phyloP scores from a whole-genome alignment of 106 monocot species.

The Allium sativum region DNA sequence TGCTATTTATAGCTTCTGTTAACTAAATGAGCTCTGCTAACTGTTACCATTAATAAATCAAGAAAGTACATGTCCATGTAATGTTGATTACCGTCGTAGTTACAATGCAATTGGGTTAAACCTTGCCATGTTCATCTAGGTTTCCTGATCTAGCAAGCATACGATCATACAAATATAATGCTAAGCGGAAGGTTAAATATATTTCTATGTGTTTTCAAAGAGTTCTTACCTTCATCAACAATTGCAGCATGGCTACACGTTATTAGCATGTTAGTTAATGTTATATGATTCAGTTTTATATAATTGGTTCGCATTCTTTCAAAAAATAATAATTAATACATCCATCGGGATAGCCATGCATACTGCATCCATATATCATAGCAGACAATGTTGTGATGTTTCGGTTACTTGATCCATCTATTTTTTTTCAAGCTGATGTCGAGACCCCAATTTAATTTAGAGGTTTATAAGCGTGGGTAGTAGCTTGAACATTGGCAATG shows the following conservation, averaged over 20 bases:
- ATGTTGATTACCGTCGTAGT: too few species aligned
- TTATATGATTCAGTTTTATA: conserved; percentile 31
- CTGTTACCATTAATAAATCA: not conserved
- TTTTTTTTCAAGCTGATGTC: conserved; percentile 17
- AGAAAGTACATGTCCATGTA: not conserved
- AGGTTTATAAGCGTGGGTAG: too few species aligned
- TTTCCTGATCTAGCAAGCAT: conserved; percentile 39
- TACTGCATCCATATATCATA: conserved; percentile 44
- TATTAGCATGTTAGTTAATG: conserved; percentile 44
- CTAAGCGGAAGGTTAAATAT: conserved; percentile 33
- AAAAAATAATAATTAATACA: conserved; percentile 44
- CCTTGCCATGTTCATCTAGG: conserved; percentile 60
- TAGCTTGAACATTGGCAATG: conserved; percentile 28
- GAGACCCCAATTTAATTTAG: conserved; percentile 50
- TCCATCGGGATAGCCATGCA: conserved; percentile 40
- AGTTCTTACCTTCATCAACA: conserved; percentile 33
- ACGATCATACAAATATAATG: too few species aligned
- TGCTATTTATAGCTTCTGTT: too few species aligned
- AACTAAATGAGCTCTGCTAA: not conserved
- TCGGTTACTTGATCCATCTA: conserved; percentile 29
- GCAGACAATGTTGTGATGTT: conserved; percentile 48
- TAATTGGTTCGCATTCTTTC: conserved; percentile 30
- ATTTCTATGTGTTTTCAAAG: conserved; percentile 20
- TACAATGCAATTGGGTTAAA: too few species aligned
- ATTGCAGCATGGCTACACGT: conserved; percentile 53